Base-by-base conservation (phyloP, 225 moss, liverwort and hornwort genomes). In the Rhytidiadelphus loreus region DNA sequence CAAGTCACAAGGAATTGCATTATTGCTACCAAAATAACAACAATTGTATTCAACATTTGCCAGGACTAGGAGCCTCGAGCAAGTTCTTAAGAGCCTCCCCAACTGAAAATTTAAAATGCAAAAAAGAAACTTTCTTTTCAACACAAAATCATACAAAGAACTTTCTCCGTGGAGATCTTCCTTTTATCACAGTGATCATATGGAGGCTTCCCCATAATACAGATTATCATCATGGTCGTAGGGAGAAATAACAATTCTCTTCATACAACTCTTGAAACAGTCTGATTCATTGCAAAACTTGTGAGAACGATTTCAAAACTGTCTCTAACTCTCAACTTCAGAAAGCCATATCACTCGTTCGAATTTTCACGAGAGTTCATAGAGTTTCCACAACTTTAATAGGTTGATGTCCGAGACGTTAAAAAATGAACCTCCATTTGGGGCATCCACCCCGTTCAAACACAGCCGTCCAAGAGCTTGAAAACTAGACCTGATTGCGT, bases 401-500 rank as follows among this genome's bases (percentile, higher is more conserved):
- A 16, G 15, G 48, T 73, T 80, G 32, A 44, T 25, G 53, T 62
- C 37, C 30, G 87, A 80, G 52, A 74, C 23, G 58, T 21, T 59
- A 5, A 83, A 68, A 63, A 78, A 46, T 46, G 35, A 44, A 44
- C 22, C 66, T 65, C 33, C 46, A 64, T 24, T 85, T 52, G 57
- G 48, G 58, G 57, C 66, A 56, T 81, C 60, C 65, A 75, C 56
- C 82, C 30, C 43, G 55, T 83, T 57, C 30, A 56, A 85, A 81
- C 64, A 83, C 83, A 81, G n/a, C 14, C 32, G 57, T 56, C 79
- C 32, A 48, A 63, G 41, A 83, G 65, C 53, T 80, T 66, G 69
- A 77, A 63, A 73, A 83, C 41, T 82, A 79, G n/a, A 95, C 96
- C 95, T 97, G 97, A 89, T 97, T 96, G 59, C 95, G 94, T 22